Base-by-base conservation (phyloP, 1,284 basidiomycete genomes). In the Termitomyces sp. region DNA sequence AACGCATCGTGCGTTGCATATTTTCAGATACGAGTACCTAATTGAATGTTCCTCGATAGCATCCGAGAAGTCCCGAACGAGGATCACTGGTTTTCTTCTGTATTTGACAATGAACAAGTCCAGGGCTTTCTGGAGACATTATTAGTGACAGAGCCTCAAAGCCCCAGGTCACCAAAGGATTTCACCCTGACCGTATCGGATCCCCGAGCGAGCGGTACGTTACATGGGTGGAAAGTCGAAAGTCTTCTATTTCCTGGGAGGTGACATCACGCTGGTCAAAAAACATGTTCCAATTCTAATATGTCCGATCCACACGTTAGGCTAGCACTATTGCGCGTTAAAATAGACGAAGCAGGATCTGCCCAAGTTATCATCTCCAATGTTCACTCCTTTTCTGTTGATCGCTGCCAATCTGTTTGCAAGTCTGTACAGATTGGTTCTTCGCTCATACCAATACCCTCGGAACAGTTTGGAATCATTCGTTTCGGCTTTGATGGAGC, bases 161-260 rank as follows among this genome's bases (percentile, higher is more conserved):
- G 30, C 52, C 57, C 36, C 54, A n/a, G 40, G 50, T 26, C 30
- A 39, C 53, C 62, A 13, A 59, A 59, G 5, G 56, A 62, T 1
- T 90, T 90, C 64, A 89, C 84, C 1, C 65, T 92, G 43, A 91
- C 88, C 0, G 82, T 85, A 1, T 76, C 81, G 3, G 72, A 77
- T 36, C 88, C 90, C 1, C 59, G 69, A 1, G 87, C 88, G 62
- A 82, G 79, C 53, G 86, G 86, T 1, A 73, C 84, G 2, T 65
- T 90, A 52, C 74, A 83, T 61, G 88, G 88, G 1, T 90, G 81
- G 77, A 76, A 68, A 50, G 79, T 92, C 34, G 71, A 78, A 45
- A 70, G 72, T 33, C 64, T 90, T 34, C 59, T 61, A 1, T 66
- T 77, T 21, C 85, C 86, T 30, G 90, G 90, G 50, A 72, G 85